Evolutionary conservation across 768 basidiomycete genomes (phyloP), one percentile per base, ranked within the genome.

Genomic region (Arthromyces matolae): DNA sequence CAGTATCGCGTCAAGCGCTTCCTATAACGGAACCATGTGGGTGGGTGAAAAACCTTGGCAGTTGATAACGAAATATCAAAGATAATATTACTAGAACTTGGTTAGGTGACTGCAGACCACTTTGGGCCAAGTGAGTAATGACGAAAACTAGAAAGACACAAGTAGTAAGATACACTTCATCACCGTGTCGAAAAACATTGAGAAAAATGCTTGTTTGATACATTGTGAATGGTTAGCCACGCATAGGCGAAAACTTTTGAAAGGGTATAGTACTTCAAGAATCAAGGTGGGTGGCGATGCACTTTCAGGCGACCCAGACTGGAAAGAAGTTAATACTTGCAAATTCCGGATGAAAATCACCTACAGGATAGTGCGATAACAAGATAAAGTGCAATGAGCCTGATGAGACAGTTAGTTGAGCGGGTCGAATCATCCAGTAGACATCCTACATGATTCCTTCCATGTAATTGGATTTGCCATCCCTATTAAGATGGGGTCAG

Each of bases 401-500:
- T 71, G 13, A 12, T 4, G 23, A 14, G 71, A 54, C 28, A 63
- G 19, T 36, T 3, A 43, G 27, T 29, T 13, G 12, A 13, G 4
- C 10, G n/a, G 4, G 9, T 31, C 13, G 0, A 10, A 13, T 14
- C 7, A 19, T 7, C 8, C 0, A 1, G 16, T 24, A 22, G 8
- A n/a, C 13, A 32, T 60, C 67, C 16, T 55, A 73, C 89, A 93
- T 87, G 34, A 91, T 63, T 27, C 93, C 93, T 69, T 94, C 93
- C 84, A 95, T 88, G 61, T 91, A 93, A 60, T 94, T 93, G 13
- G 87, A 85, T 58, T 84, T 86, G 36, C 92, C 92, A 53, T 90
- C 86, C 69, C 83, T 80, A 55, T 8, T n/a, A n/a, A 39, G 32
- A 29, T 42, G 23, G 38, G 37, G 28, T 27, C 44, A 39, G 31